Percentiles rank a stretch among this genome's conserved stretches.
phyloP scores from a whole-genome alignment of 208 protist species.

The Crithidia bombi region DNA sequence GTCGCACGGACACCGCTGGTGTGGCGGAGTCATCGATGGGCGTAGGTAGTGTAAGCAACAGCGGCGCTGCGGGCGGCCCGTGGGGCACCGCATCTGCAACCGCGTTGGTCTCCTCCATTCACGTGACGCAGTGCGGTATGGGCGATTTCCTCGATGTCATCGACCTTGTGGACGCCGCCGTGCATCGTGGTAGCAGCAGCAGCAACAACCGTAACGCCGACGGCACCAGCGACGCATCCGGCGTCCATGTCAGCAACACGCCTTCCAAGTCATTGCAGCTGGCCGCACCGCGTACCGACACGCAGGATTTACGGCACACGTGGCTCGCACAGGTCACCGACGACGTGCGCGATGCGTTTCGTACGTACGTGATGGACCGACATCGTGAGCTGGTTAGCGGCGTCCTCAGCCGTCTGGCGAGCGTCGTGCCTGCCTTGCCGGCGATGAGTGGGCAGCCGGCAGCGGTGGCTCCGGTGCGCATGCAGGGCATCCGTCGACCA shows the following conservation, averaged over 20 bases:
- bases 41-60: background rate
- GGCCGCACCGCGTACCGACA: slow-evolving; percentile 12
- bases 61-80: slow-evolving; percentile 4
- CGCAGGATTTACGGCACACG: slow-evolving; percentile 33
- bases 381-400: slow-evolving; percentile 61
- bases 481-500: slow-evolving; percentile 17
- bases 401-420: slow-evolving; percentile 44
- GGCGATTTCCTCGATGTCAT: slow-evolving; percentile 46
- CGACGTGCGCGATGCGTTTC: slow-evolving; percentile 60
- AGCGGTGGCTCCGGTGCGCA: slow-evolving; percentile 28
- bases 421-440: slow-evolving; percentile 40
- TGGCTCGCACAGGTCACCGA: slow-evolving; percentile 63
- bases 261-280: background rate
- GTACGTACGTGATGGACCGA: slow-evolving; percentile 61
- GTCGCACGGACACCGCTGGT: slow-evolving; percentile 27
- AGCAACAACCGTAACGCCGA: background rate
- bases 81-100: slow-evolving; percentile 6
- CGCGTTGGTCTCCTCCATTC: slow-evolving; percentile 21
- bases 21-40: slow-evolving; percentile 10
- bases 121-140: slow-evolving; percentile 43
- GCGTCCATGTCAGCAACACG: background rate
- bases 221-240: background rate
- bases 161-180: slow-evolving; percentile 28
- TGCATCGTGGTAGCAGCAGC: slow-evolving; percentile 1
- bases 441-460: slow-evolving; percentile 28